Evolutionary conservation across 495 filamentous ascomycete genomes (phyloP), one percentile per base, ranked within the genome.

Genomic region (Penicillium malachiteum): DNA sequence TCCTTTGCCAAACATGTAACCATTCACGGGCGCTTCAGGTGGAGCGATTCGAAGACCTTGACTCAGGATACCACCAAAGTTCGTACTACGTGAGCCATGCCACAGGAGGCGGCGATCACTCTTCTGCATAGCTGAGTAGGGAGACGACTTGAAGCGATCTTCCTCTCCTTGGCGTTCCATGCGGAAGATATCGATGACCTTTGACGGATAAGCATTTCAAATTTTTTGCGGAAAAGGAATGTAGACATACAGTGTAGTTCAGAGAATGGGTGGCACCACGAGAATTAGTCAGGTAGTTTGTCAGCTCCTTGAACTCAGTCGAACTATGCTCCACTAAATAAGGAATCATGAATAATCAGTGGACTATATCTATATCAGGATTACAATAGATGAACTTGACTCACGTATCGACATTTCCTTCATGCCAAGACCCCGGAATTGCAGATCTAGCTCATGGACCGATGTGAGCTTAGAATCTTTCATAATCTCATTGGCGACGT

Each of bases 1-100:
- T n/a, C 91, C 92, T 55, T 94, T 92, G 58, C 87, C 91, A 58
- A 94, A 95, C 77, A 84, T 85, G 70, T 92, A 91, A 0, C 90
- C 90, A 45, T 76, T 82, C 3, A 85, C 84, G 2, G 89, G 91
- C 0, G 89, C 89, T 67, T 92, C 88, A 0, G 90, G 89, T 0
- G 91, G 90, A 0, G 91, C 91, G 52, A 96, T 95, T 9, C 89
- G 88, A 7, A 96, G 77, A 37, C 91, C 91, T 66, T 94, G 89
- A 52, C 82, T 87, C 21, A 96, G 80, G 46, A 96, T 94, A 55
- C 90, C 89, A 59, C 84, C 86, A 58, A 87, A 94, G 64, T 95
- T 95, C 40, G 88, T 92, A 26, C 78, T 78, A 14, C 89, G 83
- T 12, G 73, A 76, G 7, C 90, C 90, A 63, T 96, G 91, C 91